These are phyloP conservation scores for Rhizopogon salebrosus DNA, from an alignment of 768 basidiomycete genomes.

Conservation along the genomic window DNA sequence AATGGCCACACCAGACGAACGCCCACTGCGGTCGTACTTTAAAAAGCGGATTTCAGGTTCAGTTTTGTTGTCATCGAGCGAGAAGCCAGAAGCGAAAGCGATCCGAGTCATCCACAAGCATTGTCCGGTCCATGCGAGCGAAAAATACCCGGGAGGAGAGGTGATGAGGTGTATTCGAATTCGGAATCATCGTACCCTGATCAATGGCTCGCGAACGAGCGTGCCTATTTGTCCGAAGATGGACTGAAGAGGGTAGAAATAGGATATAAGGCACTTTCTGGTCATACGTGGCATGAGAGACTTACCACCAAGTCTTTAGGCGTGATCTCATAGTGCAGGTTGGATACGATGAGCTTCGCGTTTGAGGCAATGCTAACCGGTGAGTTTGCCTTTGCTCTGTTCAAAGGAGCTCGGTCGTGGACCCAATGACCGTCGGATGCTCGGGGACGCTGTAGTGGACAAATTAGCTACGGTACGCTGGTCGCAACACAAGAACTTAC, in stretches of 20 bases:
- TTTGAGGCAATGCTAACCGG: conserved; percentile 25
- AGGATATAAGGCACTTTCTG: conserved; percentile 3
- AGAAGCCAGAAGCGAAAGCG: conserved; percentile 41
- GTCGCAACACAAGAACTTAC: conserved; percentile 20
- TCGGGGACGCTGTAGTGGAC: conserved; percentile 55
- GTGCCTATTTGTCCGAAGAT: conserved; percentile 93
- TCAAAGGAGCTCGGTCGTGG: conserved; percentile 66
- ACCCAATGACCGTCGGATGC: conserved; percentile 64
- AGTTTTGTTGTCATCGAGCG: conserved; percentile 40
- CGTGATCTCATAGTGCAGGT: conserved; percentile 89
- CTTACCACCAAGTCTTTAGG: conserved; percentile 84
- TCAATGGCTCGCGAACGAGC: conserved; percentile 86
- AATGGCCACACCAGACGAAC: conserved; percentile 79
- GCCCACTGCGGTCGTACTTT: conserved; percentile 95
- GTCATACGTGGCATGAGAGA: conserved; percentile 7
- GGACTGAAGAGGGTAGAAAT: conserved; percentile 37
- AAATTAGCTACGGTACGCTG: not conserved
- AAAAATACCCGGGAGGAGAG: conserved; percentile 20
- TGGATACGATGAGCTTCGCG: conserved; percentile 71
- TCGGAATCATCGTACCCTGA: conserved; percentile 81
- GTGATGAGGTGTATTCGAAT: conserved; percentile 32
- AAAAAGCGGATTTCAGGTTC: conserved; percentile 50
- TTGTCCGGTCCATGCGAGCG: conserved; percentile 24
- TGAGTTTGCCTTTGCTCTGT: conserved; percentile 22
- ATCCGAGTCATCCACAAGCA: conserved; percentile 23